Base-by-base conservation (phyloP, 2,329 filamentous ascomycete species). In the Fusarium sp. region DNA sequence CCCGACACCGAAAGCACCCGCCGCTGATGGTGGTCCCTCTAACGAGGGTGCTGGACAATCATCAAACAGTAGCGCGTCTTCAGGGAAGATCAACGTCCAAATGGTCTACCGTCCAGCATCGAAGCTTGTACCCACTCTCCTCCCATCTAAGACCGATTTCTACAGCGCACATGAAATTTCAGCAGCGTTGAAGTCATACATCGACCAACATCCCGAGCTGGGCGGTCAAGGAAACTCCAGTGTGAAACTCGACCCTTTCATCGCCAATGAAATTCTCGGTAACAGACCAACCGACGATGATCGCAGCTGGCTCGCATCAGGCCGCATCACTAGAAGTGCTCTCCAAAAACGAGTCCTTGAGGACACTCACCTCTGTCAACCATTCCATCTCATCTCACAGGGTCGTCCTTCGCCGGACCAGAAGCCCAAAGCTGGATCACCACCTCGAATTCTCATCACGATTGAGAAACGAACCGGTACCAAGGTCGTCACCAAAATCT, bases 381-480 rank as follows among this genome's bases (percentile, higher is more conserved):
- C 71, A 11, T 70, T 66, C 34, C 58, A 73, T n/a, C 28, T 71
- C 16, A 72, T 73, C 25, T 55, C 48, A 2, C 55, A 71, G 10
- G 49, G 67, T 1, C 49, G 45, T 2, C 46, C 51, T 2, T 16
- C 71, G 0, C 40, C 71, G 0, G 69, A 70, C 0, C 71, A 74
- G 12, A 73, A 64, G 48, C 71, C 71, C 9, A 74, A 72, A 30
- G 63, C 69, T 16, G 71, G 71, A 2, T 25, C 48, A 3, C 71
- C 71, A 0, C 71, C 71, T 34, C 71, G 56, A 0, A 49, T 73
- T 18, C 30, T 69, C 6, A 53, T 73, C 41, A 74, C 71, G 3
- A 62, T 72, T 5, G 71, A 73, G 48, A 73, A 74, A 4, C 66
- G 71, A 60, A 74, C 71, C 0, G 71, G 71, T 3, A 73, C 69